Base-by-base conservation (phyloP, 768 basidiomycete species). In the Lentinula boryana region DNA sequence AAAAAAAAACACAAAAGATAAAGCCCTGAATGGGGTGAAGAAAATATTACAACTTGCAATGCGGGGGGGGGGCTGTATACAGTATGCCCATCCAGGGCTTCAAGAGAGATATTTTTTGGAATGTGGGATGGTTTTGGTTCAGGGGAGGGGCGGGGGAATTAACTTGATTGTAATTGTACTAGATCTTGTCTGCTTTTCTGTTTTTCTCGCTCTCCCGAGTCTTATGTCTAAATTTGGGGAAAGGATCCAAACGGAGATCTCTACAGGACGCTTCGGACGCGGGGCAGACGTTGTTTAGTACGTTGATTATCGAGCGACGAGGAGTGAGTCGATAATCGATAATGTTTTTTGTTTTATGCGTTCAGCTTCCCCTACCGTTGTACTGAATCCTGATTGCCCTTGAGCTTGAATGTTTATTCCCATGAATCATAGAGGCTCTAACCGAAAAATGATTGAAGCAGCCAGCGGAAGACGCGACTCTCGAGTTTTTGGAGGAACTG, bases 241-340 rank as follows among this genome's bases (percentile, higher is more conserved):
- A 63, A 63, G 67, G 62, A 64, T 73, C 13, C 69, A 71, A 62
- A 62, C 65, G 56, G 74, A 74, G 63, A 71, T 75, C n/a, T 33
- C 61, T 75, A 51, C 68, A 69, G 49, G 74, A 76, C 54, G 60
- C 66, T n/a, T n/a, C n/a, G 27, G 69, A 72, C 60, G 71, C 71
- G 18, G 61, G 74, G 10, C 32, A 75, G 70, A 72, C 70, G 0
- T 62, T 75, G 46, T 71, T 75, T 52, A 68, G n/a, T n/a, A n/a
- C 71, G 1, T 63, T 75, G 49, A 71, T 71, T 58, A 71, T 76
- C 23, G 70, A 70, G 64, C n/a, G n/a, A n/a, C n/a, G n/a, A n/a
- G n/a, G n/a, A 63, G 71, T 70, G 46, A 56, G 69, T 67, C 38
- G 13, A 27, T 23, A 21, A n/a, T n/a, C n/a, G n/a, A n/a, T n/a